Conservation (phyloP, 1,284 basidiomycete species). For the Calocybe gambosa region DNA sequence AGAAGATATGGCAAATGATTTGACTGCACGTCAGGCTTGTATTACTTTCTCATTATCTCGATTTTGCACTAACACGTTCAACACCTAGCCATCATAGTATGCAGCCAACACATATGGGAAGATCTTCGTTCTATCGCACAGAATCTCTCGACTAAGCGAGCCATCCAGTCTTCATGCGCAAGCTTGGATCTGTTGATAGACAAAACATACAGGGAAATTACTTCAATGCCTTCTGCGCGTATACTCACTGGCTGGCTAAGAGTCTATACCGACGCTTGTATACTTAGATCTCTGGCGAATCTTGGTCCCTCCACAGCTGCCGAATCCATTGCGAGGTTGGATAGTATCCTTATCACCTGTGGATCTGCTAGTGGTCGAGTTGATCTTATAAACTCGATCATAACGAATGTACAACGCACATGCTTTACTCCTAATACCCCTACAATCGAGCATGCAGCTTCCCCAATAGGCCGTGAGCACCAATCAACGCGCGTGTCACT, state of each 20-base stretch:
- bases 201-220: conserved; percentile 32
- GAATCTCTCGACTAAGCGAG: conserved; percentile 16
- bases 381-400: conserved; percentile 56
- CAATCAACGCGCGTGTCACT: conserved; percentile 6
- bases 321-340: conserved; percentile 54
- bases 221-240: conserved; percentile 16
- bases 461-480: conserved; percentile 9
- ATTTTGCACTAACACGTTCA: conserved; percentile 2
- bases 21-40: conserved; percentile 16
- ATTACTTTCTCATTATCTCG: not conserved
- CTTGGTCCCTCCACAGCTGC: conserved; percentile 23
- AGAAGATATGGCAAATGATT: conserved; percentile 14
- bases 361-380: conserved; percentile 67
- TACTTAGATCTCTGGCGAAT: conserved; percentile 45
- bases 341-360: conserved; percentile 79
- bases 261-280: conserved; percentile 59
- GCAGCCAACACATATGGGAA: conserved; percentile 18
- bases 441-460: conserved; percentile 1
- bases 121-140: conserved; percentile 22
- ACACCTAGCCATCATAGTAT: conserved; percentile 15
- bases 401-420: conserved; percentile 40
- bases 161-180: conserved; percentile 15
- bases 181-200: conserved; percentile 28
- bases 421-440: conserved; percentile 19
- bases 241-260: conserved; percentile 42